Base-by-base conservation (phyloP, 768 basidiomycete genomes). In the Suillus ampliporus region DNA sequence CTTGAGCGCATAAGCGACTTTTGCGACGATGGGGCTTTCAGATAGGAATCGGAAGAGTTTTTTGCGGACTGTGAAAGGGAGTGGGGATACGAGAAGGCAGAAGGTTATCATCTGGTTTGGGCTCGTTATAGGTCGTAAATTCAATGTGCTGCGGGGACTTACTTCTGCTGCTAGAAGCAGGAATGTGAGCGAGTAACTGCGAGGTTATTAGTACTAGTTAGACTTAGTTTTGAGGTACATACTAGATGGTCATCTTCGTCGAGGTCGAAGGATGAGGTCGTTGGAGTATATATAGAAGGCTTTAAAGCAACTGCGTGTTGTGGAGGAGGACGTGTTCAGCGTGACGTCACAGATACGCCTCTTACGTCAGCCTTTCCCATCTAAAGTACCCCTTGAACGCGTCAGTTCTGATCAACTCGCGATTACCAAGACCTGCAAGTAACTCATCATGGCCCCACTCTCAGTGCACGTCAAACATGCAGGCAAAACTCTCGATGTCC, bases 391-490 rank as follows among this genome's bases (percentile, higher is more conserved):
- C 35, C 35, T 38, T 38, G 53, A 60, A 65, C 64, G 64, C 66
- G 64, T 65, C 61, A 64, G 48, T 57, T 31, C 47, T 47, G 23
- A 63, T 31, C 46, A 34, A 41, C 61, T 23, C 26, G n/a, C 19
- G n/a, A 50, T 68, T 26, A 40, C 44, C 37, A 26, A 37, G 31
- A 46, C 37, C 53, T 59, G 43, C 58, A 64, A 53, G n/a, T n/a
- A n/a, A 31, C 56, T 37, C 56, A 71, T 65, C 60, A 91, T 93
- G 91, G 79, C 89, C 11, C 84, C 86, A 61, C 71, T 94, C 50
- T 61, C 78, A n/a, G 92, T 99, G 5, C 84, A 89, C 68, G 86
- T 98, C 74, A 98, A 97, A 76, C 95, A 99, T 72, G 86, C 92
- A 14, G 95, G 94, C 61, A 95, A 94, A 79, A 78, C 83, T 0